phyloP scores from a whole-genome alignment of 352 stramenopile species.

The Aphanomyces euteiches region DNA sequence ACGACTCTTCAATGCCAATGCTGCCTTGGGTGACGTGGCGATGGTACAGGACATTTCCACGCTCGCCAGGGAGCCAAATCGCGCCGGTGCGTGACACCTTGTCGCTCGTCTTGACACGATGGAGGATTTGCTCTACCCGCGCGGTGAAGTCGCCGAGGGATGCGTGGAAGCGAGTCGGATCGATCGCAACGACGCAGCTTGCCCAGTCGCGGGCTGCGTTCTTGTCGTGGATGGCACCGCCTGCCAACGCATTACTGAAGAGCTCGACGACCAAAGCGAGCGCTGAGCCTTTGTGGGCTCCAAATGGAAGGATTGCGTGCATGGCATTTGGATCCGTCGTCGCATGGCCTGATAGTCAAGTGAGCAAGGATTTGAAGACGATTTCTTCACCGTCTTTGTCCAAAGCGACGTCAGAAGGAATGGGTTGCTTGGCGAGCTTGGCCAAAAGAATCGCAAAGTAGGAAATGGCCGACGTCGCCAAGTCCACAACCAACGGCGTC shows the following conservation, averaged over 20 bases:
- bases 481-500: constrained; percentile 17
- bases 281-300: constrained; percentile 19
- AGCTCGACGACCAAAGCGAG: constrained; percentile 17
- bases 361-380: neutral
- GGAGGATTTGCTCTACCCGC: constrained; percentile 23
- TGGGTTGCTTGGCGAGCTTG: constrained; percentile 21
- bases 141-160: neutral
- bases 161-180: constrained; percentile 10
- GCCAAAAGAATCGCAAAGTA: constrained; percentile 24
- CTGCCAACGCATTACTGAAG: constrained; percentile 11
- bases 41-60: constrained; percentile 17
- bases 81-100: neutral
- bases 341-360: neutral
- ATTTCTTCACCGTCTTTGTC: neutral
- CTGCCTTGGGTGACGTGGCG: constrained; percentile 12
- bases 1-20: constrained; percentile 13
- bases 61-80: constrained; percentile 23
- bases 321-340: constrained; percentile 19
- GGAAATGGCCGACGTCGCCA: constrained; percentile 23
- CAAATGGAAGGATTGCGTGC: constrained; percentile 25
- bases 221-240: constrained; percentile 25
- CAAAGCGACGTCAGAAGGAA: constrained; percentile 7
- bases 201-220: constrained; percentile 21
- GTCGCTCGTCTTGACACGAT: constrained; percentile 18
- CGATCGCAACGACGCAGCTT: constrained; percentile 18